These are phyloP conservation scores for Colletotrichum caudatum DNA, from an alignment of 2,329 filamentous ascomycete species.

Conservation along the genomic window DNA sequence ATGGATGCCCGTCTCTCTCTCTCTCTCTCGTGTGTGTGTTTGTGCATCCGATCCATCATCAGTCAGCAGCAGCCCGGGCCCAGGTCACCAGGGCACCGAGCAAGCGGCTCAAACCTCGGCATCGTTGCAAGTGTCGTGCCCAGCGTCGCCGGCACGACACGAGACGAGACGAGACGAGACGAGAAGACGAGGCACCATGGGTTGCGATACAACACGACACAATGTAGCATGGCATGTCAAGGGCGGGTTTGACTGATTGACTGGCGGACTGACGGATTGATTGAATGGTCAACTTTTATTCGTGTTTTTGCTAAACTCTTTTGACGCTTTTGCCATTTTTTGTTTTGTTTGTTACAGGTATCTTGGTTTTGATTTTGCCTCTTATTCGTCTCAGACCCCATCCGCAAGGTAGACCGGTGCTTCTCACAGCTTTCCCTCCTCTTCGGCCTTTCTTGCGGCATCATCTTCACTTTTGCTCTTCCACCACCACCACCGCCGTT, in stretches of 20 bases:
- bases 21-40: background rate
- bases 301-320: constrained; percentile 37
- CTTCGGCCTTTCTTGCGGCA: constrained; percentile 23
- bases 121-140: too few species aligned
- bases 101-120: background rate
- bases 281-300: constrained; percentile 42
- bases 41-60: constrained; percentile 17
- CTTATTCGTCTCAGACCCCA: constrained; percentile 25
- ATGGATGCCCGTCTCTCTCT: constrained; percentile 15
- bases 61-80: constrained; percentile 20
- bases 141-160: too few species aligned
- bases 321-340: constrained; percentile 40
- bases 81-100: constrained; percentile 11
- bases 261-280: too few species aligned
- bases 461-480: constrained; percentile 36
- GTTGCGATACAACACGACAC: background rate
- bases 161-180: too few species aligned
- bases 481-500: too few species aligned
- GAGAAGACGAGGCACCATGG: too few species aligned
- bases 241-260: too few species aligned
- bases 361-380: constrained; percentile 36
- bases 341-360: background rate
- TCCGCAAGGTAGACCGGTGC: constrained; percentile 5
- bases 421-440: constrained; percentile 22
- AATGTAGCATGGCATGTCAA: too few species aligned